Evolutionary conservation across 371 early-diverging fungal species (phyloP).

Genomic region (Dichotomocladium elegans): DNA sequence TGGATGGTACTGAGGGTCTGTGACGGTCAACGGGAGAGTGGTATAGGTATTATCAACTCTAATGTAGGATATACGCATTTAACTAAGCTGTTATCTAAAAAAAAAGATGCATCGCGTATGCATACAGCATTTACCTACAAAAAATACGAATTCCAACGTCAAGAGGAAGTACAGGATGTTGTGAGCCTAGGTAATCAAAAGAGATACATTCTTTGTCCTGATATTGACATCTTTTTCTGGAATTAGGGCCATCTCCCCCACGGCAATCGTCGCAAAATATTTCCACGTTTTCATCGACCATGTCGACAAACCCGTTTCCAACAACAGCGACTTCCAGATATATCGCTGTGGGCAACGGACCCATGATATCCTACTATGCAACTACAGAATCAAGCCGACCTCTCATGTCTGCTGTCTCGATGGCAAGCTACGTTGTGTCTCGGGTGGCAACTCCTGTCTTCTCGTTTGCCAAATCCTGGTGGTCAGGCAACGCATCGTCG

Average conservation of each 20-base stretch:
- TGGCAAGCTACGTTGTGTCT: conserved; percentile 57
- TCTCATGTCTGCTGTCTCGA: conserved; percentile 53
- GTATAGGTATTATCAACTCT: conserved; percentile 15
- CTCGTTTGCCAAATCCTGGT: conserved; percentile 62
- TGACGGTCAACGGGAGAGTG: conserved; percentile 37
- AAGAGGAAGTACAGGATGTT: conserved; percentile 47
- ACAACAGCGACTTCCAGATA: conserved; percentile 50
- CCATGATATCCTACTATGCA: conserved; percentile 58
- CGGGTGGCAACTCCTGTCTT: conserved; percentile 56
- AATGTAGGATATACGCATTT: neutral
- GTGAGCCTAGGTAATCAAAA: conserved; percentile 43
- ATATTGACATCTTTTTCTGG: too few relatives aligned
- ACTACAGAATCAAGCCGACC: conserved; percentile 51
- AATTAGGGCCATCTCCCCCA: conserved; percentile 24
- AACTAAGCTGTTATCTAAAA: neutral
- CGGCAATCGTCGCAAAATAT: too few relatives aligned
- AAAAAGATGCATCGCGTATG: conserved; percentile 37
- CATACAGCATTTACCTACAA: conserved; percentile 57
- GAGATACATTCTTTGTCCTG: too few relatives aligned
- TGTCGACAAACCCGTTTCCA: conserved; percentile 26
- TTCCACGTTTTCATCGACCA: conserved; percentile 4
- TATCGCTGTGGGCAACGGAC: conserved; percentile 54
- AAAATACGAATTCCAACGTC: conserved; percentile 55
- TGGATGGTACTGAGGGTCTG: conserved; percentile 60
- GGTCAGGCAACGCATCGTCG: conserved; percentile 22